Evolutionary conservation across 306 rosid species (phyloP).

Genomic region (Medicago arabica): DNA sequence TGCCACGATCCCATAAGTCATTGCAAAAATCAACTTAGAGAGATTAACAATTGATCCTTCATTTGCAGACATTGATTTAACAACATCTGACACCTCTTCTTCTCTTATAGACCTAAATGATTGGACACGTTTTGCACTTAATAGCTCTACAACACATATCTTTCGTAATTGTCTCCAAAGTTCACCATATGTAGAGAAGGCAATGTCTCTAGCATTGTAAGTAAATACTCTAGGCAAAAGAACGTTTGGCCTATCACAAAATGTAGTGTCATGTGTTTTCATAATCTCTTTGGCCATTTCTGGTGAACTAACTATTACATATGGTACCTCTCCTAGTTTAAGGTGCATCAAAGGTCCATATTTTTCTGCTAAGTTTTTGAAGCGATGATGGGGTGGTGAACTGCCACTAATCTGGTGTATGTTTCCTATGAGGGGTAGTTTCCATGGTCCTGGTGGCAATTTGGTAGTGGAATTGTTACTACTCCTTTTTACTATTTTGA

Average conservation of each 20-base stretch:
- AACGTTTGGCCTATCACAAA: conserved; percentile 15
- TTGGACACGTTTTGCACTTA: conserved; percentile 43
- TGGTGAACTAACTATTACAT: conserved; percentile 32
- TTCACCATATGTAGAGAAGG: conserved; percentile 24
- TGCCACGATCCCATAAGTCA: background rate
- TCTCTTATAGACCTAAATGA: conserved; percentile 43
- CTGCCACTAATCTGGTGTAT: background rate
- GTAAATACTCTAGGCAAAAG: background rate
- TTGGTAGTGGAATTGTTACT: background rate
- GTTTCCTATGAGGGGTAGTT: conserved; percentile 43
- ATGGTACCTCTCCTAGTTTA: conserved; percentile 37
- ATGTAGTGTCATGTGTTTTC: conserved; percentile 32
- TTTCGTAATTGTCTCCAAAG: conserved; percentile 46
- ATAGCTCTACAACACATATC: conserved; percentile 43
- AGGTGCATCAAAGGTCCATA: conserved; percentile 41
- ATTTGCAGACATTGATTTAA: conserved; percentile 20
- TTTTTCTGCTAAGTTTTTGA: background rate
- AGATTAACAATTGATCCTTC: conserved; percentile 45
- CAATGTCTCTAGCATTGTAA: background rate
- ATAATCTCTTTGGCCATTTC: conserved; percentile 25
- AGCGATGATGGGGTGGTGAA: background rate
- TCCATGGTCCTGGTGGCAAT: conserved; percentile 40
- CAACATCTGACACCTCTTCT: conserved; percentile 18
- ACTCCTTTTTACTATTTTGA: background rate
- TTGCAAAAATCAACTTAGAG: background rate